Percentiles rank a stretch among this genome's conserved stretches.
phyloP scores from a whole-genome alignment of 345 rosid species.

The Pistacia vera region DNA sequence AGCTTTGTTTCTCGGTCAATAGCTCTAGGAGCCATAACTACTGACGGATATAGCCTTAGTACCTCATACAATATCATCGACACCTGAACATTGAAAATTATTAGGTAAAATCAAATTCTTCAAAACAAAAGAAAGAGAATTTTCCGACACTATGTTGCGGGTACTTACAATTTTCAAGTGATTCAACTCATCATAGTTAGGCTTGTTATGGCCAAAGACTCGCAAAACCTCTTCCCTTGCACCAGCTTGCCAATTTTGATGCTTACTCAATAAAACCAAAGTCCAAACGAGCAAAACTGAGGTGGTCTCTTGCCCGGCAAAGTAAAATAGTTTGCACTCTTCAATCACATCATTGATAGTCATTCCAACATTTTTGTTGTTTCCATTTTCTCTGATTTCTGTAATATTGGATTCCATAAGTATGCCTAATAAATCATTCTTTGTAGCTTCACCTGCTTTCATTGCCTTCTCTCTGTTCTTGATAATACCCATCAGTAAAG shows the following conservation, averaged over 20 bases:
- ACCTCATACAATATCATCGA: constrained; percentile 42
- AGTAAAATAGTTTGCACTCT: constrained; percentile 67
- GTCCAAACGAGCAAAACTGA: constrained; percentile 62
- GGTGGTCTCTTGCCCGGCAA: constrained; percentile 71
- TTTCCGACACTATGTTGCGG: background rate
- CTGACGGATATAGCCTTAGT: constrained; percentile 43
- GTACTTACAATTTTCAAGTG: constrained; percentile 51
- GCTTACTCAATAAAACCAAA: constrained; percentile 46
- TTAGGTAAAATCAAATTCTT: background rate
- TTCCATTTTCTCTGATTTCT: constrained; percentile 30
- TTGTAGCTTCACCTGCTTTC: constrained; percentile 26
- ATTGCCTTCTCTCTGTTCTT: constrained; percentile 37
- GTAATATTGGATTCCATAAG: constrained; percentile 48
- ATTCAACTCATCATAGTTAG: constrained; percentile 29
- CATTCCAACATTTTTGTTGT: constrained; percentile 24
- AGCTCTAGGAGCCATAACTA: constrained; percentile 7
- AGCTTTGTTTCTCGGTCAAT: constrained; percentile 28
- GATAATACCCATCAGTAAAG: constrained; percentile 36
- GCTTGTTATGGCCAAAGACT: constrained; percentile 42
- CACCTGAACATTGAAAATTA: constrained; percentile 20
- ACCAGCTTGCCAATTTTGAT: constrained; percentile 60
- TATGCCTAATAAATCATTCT: constrained; percentile 41
- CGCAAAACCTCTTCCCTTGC: constrained; percentile 62
- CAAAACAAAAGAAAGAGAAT: no score
- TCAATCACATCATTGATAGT: constrained; percentile 52